phyloP scores from a whole-genome alignment of 768 basidiomycete species.

The Mycena pura region DNA sequence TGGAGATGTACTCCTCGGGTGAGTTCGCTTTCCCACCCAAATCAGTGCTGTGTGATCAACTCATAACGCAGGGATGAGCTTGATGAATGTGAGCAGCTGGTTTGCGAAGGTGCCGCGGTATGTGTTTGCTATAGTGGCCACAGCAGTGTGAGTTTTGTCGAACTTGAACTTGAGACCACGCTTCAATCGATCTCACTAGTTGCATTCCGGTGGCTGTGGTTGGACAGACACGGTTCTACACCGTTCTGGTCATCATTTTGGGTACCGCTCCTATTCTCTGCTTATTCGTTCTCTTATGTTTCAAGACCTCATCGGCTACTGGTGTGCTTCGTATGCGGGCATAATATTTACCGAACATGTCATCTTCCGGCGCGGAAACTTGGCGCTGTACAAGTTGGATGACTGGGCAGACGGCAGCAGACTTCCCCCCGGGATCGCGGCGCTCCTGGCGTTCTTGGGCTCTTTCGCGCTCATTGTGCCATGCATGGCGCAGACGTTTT shows the following conservation, averaged over 20 bases:
- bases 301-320: conserved; percentile 59
- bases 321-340: conserved; percentile 61
- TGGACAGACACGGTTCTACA: conserved; percentile 72
- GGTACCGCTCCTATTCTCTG: conserved; percentile 5
- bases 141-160: conserved; percentile 59
- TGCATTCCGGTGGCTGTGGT: conserved; percentile 72
- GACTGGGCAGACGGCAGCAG: conserved; percentile 60
- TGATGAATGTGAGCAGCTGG: conserved; percentile 67
- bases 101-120: conserved; percentile 69
- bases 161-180: no score
- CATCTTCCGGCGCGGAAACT: conserved; percentile 60
- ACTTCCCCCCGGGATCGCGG: conserved; percentile 71
- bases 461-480: conserved; percentile 66
- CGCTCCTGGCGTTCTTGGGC: conserved; percentile 55
- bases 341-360: conserved; percentile 73
- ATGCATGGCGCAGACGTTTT: conserved; percentile 77
- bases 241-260: conserved; percentile 67
- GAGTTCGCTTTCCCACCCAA: not conserved
- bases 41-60: no score
- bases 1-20: conserved; percentile 78
- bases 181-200: no score
- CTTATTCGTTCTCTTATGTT: not conserved
- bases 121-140: conserved; percentile 68
- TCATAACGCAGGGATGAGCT: conserved; percentile 50
- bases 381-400: conserved; percentile 53